Evolutionary conservation across 805 yeast species (phyloP).

Genomic region (Saturnispora zaruensis): DNA sequence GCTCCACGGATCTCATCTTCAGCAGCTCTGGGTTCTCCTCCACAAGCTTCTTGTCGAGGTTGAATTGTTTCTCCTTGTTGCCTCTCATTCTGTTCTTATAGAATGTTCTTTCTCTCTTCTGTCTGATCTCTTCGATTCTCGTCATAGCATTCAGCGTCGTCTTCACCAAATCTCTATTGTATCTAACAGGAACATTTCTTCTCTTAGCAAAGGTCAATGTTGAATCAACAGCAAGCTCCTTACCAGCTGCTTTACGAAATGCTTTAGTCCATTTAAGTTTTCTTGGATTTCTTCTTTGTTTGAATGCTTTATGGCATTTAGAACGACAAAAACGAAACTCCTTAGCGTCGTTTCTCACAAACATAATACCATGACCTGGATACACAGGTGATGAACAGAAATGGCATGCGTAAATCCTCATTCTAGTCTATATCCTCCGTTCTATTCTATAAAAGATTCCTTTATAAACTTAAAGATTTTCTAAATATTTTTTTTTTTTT

Average conservation of each 20-base stretch:
- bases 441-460: not conserved
- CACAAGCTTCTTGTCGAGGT: constrained; percentile 79
- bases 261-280: constrained; percentile 98
- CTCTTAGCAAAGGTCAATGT: constrained; percentile 94
- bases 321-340: constrained; percentile 97
- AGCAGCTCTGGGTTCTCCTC: constrained; percentile 83
- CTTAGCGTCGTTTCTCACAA: constrained; percentile 96
- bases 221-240: constrained; percentile 95
- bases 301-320: constrained; percentile 95
- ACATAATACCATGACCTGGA: constrained; percentile 92
- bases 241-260: constrained; percentile 97
- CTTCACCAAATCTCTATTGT: constrained; percentile 91
- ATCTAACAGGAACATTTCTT: constrained; percentile 96
- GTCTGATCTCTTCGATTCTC: constrained; percentile 92
- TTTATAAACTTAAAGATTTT: not conserved
- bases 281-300: constrained; percentile 97
- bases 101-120: constrained; percentile 95
- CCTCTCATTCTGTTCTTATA: constrained; percentile 99
- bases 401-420: constrained; percentile 90
- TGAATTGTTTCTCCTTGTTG: constrained; percentile 79
- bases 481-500: not conserved
- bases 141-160: constrained; percentile 93
- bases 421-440: constrained; percentile 18
- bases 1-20: constrained; percentile 88
- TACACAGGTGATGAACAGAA: constrained; percentile 97